Evolutionary conservation across 345 rosid genomes (phyloP), one percentile per base, ranked within the genome.

Genomic region (Jatropha curcas): DNA sequence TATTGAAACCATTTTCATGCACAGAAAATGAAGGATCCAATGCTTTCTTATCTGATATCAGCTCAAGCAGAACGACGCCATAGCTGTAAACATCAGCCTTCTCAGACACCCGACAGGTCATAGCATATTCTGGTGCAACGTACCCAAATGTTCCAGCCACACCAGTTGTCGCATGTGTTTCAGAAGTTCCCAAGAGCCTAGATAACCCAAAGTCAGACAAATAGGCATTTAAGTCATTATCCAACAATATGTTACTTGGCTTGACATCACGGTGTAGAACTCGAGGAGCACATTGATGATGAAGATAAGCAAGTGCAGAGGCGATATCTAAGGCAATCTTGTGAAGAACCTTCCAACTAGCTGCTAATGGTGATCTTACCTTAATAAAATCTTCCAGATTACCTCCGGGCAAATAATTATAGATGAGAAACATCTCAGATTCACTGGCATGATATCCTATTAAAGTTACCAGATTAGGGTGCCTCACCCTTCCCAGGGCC

Each of bases 261-360:
- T 82, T 82, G 70, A 82, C 76, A 69, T 82, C 85, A 11, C 79
- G 81, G 79, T 82, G 82, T 1, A 79, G 81, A 61, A 82, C 78
- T 19, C 74, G 74, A 0, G 85, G 85, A 39, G 67, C 64, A 50
- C 83, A 73, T 41, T 78, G 72, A 43, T 73, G 66, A 52, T 82
- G 79, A 43, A 82, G 82, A 62, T 76, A 76, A 39, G 77, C 78
- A 56, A 82, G 83, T 4, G 81, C 79, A 0, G 58, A 58, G n/a
- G 81, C 83, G 35, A 82, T 60, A 60, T 79, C 75, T 67, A 82
- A 72, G 7, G 86, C 81, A 57, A 82, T 82, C 72, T 79, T 77
- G 79, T 82, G 83, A 68, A 82, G 77, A 30, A 79, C 70, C 76
- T 35, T 77, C 83, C 81, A 82, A 27, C 35, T 41, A 50, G 59